Base-by-base conservation (phyloP, 2,329 filamentous ascomycete genomes). In the Penicillium corylophilum region DNA sequence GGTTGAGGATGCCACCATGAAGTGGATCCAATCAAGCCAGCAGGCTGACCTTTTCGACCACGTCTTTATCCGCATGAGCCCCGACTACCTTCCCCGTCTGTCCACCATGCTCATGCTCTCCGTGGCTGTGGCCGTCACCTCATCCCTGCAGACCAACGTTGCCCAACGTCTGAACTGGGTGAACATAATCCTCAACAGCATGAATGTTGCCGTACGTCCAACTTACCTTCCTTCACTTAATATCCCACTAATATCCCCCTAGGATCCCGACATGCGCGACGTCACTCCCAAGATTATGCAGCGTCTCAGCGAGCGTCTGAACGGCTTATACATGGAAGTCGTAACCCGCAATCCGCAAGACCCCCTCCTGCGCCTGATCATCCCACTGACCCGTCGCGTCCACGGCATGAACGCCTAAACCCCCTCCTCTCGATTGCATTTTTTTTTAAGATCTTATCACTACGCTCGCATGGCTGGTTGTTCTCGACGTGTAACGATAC, bases 21-120 rank as follows among this genome's bases (percentile, higher is more conserved):
- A 74, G 75, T 87, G 84, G 84, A 74, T 87, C 43, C 82, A 85
- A 72, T 86, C 83, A 5, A 66, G 71, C 28, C 79, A 80, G 49
- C 81, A 84, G 58, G 74, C 76, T 15, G 77, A 81, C 41, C 72
- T 87, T n/a, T 87, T 86, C 63, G 82, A 85, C 65, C 75, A 78
- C 24, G 74, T 85, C 46, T 86, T 87, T 63, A 75, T 82, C 20
- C 78, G 76, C 48, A 75, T 80, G 60, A 79, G 81, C 53, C 82
- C 83, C 1, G 68, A 71, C 8, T 86, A 83, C 65, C 71, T 86
- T 22, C 71, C 71, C 16, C 72, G 75, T 35, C 75, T 86, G 16
- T 78, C 81, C 26, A 78, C 82, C 2, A 76, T 87, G 36, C 77
- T 86, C 31, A 74, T 78, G 22, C 76, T 87, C 38, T 85, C 82